Evolutionary conservation across 306 rosid species (phyloP).

Genomic region (Glycine tomentella): DNA sequence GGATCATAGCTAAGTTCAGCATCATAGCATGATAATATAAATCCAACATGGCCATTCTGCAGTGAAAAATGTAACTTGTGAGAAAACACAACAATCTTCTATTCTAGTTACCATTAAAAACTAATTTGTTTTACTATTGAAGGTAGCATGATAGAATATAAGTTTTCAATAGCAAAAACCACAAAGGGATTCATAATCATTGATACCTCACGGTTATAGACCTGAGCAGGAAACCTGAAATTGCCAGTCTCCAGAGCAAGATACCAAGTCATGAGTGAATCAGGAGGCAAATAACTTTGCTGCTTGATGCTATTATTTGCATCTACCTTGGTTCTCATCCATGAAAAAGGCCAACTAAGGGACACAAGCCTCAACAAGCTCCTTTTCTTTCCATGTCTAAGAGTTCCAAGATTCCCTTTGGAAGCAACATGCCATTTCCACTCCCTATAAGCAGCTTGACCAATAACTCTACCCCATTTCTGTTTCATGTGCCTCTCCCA

Average conservation of each 20-base stretch:
- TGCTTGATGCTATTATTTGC: slow-evolving; percentile 47
- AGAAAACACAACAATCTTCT: slow-evolving; percentile 21
- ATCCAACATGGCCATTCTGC: slow-evolving; percentile 97
- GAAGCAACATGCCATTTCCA: slow-evolving; percentile 86
- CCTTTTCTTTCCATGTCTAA: slow-evolving; percentile 61
- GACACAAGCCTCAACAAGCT: slow-evolving; percentile 69
- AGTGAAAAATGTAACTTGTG: slow-evolving; percentile 37
- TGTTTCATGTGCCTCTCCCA: slow-evolving; percentile 89
- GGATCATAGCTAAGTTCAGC: slow-evolving; percentile 90
- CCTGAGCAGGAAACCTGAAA: slow-evolving; percentile 92
- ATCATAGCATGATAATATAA: slow-evolving; percentile 96
- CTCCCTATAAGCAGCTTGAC: slow-evolving; percentile 78
- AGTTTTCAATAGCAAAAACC: not conserved
- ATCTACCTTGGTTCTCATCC: slow-evolving; percentile 71
- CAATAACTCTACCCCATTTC: slow-evolving; percentile 88
- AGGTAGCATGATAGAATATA: not conserved
- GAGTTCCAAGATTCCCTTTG: slow-evolving; percentile 52
- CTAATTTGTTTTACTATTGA: slow-evolving; percentile 13
- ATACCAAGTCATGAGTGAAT: slow-evolving; percentile 88
- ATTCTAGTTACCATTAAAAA: slow-evolving; percentile 16
- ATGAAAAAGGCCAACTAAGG: slow-evolving; percentile 80
- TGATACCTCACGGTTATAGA: slow-evolving; percentile 92
- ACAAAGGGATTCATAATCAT: slow-evolving; percentile 5
- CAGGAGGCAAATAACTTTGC: slow-evolving; percentile 60
- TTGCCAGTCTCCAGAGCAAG: slow-evolving; percentile 89